Evolutionary conservation across 345 rosid genomes (phyloP).

Genomic region (Pugionium cornutum): DNA sequence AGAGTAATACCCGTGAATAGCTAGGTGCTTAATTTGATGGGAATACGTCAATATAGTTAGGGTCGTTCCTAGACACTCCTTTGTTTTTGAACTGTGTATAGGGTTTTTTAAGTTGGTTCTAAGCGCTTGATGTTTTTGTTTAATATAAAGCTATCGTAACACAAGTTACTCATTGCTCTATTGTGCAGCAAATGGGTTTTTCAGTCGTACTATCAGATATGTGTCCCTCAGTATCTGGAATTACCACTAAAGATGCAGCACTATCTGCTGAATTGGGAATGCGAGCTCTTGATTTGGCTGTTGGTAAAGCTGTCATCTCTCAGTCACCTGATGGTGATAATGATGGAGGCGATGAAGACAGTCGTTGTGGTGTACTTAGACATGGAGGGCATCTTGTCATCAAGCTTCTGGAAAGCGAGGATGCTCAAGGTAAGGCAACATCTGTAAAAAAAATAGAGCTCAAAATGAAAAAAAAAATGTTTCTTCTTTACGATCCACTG

Average conservation of each 20-base stretch:
- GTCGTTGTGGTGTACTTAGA: conserved; percentile 51
- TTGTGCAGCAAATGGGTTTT: conserved; percentile 71
- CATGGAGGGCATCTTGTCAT: conserved; percentile 80
- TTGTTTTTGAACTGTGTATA: background rate
- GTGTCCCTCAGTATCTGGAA: conserved; percentile 92
- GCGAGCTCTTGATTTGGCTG: conserved; percentile 86
- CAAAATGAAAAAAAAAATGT: background rate
- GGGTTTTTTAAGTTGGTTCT: background rate
- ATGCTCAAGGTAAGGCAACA: conserved; percentile 57
- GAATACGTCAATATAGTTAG: conserved; percentile 1
- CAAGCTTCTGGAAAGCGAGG: conserved; percentile 92
- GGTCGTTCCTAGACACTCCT: conserved; percentile 8
- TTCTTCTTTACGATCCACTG: background rate
- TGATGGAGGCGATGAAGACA: conserved; percentile 28
- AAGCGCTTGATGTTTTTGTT: background rate
- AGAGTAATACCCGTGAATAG: background rate
- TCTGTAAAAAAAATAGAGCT: background rate
- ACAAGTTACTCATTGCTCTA: conserved; percentile 16
- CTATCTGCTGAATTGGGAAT: conserved; percentile 81
- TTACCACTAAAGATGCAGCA: conserved; percentile 74
- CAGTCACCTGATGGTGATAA: conserved; percentile 36
- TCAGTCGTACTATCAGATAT: conserved; percentile 84
- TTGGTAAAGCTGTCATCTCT: conserved; percentile 54
- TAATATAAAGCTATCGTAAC: background rate
- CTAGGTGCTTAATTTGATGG: background rate